Evolutionary conservation across 352 stramenopile genomes (phyloP).

Genomic region (Aphanomyces euteiches): DNA sequence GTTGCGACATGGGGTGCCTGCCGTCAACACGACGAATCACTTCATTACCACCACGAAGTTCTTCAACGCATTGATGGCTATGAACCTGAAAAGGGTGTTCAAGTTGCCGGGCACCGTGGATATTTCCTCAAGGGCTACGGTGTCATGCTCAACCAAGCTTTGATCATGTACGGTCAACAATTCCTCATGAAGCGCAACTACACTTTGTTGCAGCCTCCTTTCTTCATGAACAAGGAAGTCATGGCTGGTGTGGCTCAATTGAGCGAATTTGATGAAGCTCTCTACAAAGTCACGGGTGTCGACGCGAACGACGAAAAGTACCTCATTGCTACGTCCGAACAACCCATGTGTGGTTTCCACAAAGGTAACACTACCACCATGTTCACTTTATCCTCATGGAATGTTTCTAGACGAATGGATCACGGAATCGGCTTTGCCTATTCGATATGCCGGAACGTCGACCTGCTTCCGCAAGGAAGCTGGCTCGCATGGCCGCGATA

Average conservation of each 20-base stretch:
- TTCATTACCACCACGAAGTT: slow-evolving; percentile 93
- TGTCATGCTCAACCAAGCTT: slow-evolving; percentile 98
- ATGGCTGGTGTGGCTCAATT: slow-evolving; percentile 98
- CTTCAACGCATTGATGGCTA: slow-evolving; percentile 99
- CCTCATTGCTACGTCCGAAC: slow-evolving; percentile 99
- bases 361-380: slow-evolving; percentile 58
- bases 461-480: slow-evolving; percentile 99
- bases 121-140: slow-evolving; percentile 99
- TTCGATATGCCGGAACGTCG: slow-evolving; percentile 94
- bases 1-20: slow-evolving; percentile 76
- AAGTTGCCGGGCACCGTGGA: slow-evolving; percentile 95
- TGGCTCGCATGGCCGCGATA: slow-evolving; percentile 97
- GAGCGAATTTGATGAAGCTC: slow-evolving; percentile 99
- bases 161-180: slow-evolving; percentile 98
- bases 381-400: not conserved
- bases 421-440: slow-evolving; percentile 70
- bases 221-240: slow-evolving; percentile 99
- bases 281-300: slow-evolving; percentile 98
- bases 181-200: slow-evolving; percentile 96
- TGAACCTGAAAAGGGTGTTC: slow-evolving; percentile 94
- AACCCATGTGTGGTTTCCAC: slow-evolving; percentile 99
- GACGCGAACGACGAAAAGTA: slow-evolving; percentile 94
- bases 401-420: slow-evolving; percentile 59
- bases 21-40: slow-evolving; percentile 74
- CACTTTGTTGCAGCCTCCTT: slow-evolving; percentile 98